Conservation (phyloP, 2,329 filamentous ascomycete species). For the Colletotrichum gloeosporioides region DNA sequence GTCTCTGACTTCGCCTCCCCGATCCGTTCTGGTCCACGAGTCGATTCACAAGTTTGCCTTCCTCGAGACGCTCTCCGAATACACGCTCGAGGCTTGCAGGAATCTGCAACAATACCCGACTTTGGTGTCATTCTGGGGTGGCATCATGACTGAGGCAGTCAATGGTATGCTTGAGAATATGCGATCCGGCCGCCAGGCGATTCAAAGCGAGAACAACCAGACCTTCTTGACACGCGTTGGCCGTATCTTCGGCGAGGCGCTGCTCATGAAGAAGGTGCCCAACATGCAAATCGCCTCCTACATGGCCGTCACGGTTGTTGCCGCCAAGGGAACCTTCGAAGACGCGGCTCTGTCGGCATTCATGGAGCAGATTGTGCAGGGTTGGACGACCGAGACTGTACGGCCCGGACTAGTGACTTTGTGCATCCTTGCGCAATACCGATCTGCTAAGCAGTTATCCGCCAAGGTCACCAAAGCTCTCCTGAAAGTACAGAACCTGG, state of each 20-base stretch:
- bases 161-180: constrained; percentile 81
- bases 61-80: constrained; percentile 76
- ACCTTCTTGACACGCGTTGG: constrained; percentile 71
- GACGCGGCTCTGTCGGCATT: constrained; percentile 83
- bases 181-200: constrained; percentile 75
- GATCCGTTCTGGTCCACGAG: constrained; percentile 83
- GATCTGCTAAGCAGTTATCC: constrained; percentile 72
- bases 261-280: constrained; percentile 76
- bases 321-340: constrained; percentile 79
- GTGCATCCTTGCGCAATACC: constrained; percentile 81
- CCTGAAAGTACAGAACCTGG: constrained; percentile 66
- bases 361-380: constrained; percentile 85
- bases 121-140: constrained; percentile 89
- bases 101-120: constrained; percentile 76
- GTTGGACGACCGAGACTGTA: constrained; percentile 77
- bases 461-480: constrained; percentile 73
- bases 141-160: constrained; percentile 83
- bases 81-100: constrained; percentile 77
- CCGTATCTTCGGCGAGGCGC: constrained; percentile 77
- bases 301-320: constrained; percentile 87
- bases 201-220: constrained; percentile 83
- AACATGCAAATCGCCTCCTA: constrained; percentile 88
- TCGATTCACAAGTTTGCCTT: constrained; percentile 81
- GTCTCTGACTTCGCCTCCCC: constrained; percentile 76
- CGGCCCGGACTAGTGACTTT: constrained; percentile 80